Base-by-base conservation (phyloP, 1,139 yeast genomes). In the Kurtzmaniella natalensis region DNA sequence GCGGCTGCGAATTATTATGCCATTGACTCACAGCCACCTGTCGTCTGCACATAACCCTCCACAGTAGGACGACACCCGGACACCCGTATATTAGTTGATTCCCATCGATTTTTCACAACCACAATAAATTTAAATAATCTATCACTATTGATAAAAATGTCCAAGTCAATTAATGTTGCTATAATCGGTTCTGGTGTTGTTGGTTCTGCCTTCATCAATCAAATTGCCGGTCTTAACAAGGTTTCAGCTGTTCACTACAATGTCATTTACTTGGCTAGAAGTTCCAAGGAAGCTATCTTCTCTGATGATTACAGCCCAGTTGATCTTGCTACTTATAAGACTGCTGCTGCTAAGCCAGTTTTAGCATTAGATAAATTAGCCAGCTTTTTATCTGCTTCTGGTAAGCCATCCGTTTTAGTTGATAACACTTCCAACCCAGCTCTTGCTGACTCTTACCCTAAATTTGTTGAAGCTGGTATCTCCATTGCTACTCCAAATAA, bases 401-500 rank as follows among this genome's bases (percentile, higher is more conserved):
- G 81, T 19, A 60, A 64, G 36, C 96, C 97, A 33, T 78, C 87
- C 20, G 82, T 92, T 45, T 67, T 92, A 42, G 83, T 94, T 30
- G 99, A 92, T 63, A 92, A 92, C 71, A 92, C 99, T 31, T 87
- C 97, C 22, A 85, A 81, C 58, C 83, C 76, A 46, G 55, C 72
- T 5, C 67, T 89, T 48, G 95, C 97, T 27, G 70, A 74, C 30
- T 71, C 74, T 35, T 94, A 94, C 57, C 86, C 96, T 30, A 59
- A 67, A 23, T 81, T 92, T 50, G 66, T 89, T 41, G 62, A 72
- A 45, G 76, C 71, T 41, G 95, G 96, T 27, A 81, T 94, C 46
- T 87, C 96, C 30, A 78, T 92, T 50, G 98, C 97, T 20, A 92
- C 98, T 28, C 98, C 99, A 46, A 92, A 94, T 72, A 92, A 92